phyloP scores from a whole-genome alignment of 306 rosid species.

The Fragaria vesca region DNA sequence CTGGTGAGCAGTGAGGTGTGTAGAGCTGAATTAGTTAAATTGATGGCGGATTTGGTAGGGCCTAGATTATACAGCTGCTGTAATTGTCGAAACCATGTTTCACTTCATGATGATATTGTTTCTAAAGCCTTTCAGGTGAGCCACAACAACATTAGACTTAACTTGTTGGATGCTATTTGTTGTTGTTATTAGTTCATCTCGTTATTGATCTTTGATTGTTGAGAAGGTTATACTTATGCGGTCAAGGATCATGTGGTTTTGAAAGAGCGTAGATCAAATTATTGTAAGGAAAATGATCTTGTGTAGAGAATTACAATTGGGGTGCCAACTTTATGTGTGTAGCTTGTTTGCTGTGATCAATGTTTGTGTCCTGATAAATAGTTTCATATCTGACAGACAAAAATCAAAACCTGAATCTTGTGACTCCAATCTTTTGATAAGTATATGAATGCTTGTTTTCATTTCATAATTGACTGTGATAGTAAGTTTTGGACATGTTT shows the following conservation, averaged over 20 bases:
- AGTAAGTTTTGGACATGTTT: neutral
- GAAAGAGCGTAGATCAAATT: neutral
- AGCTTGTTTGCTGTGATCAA: slow-evolving; percentile 6
- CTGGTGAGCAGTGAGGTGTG: slow-evolving; percentile 33
- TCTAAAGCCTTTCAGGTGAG: slow-evolving; percentile 96
- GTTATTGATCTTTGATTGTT: slow-evolving; percentile 11
- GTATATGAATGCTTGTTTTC: neutral
- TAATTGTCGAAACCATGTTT: slow-evolving; percentile 92
- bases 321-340: neutral
- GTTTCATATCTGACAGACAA: neutral
- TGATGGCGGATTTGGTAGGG: slow-evolving; percentile 82
- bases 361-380: neutral
- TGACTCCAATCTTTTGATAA: neutral
- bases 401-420: neutral
- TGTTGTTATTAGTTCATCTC: slow-evolving; percentile 1
- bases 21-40: slow-evolving; percentile 29
- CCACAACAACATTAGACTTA: neutral
- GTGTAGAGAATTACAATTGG: neutral
- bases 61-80: slow-evolving; percentile 94
- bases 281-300: neutral
- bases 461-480: neutral
- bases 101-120: slow-evolving; percentile 93
- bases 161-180: neutral
- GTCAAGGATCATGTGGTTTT: slow-evolving; percentile 10
- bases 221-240: slow-evolving; percentile 5